phyloP scores from a whole-genome alignment of 192 early-diverging fungal genomes.

The Umbelopsis vinacea region DNA sequence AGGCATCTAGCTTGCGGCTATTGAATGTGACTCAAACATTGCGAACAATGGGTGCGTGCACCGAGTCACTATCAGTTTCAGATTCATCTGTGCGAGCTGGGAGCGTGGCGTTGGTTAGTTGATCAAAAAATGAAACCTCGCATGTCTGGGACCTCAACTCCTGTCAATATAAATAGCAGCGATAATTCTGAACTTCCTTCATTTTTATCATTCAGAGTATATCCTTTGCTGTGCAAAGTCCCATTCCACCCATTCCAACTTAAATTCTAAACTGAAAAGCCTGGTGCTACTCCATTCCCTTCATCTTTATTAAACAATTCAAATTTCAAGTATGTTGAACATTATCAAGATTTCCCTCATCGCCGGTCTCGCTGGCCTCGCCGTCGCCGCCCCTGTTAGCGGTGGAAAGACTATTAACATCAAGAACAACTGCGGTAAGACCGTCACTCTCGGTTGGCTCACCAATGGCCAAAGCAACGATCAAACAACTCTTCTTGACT shows the following conservation, averaged over 20 bases:
- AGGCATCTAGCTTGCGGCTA: not conserved
- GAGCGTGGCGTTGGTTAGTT: not conserved
- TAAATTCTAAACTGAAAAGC: conserved; percentile 1
- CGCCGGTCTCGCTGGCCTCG: not conserved
- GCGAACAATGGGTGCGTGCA: not conserved
- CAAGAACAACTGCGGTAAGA: conserved; percentile 25
- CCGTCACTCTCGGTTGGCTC: conserved; percentile 11
- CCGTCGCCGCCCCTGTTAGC: not conserved
- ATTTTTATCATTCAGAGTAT: not conserved
- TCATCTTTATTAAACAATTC: not conserved
- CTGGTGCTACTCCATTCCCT: not conserved
- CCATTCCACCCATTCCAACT: conserved; percentile 6
- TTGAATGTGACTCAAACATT: conserved; percentile 7
- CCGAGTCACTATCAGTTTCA: conserved; percentile 16
- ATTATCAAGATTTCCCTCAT: conserved; percentile 8
- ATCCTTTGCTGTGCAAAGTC: not conserved
- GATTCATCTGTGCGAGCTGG: not conserved
- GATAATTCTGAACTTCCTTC: not conserved
- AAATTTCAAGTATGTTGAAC: conserved; percentile 14
- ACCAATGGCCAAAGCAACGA: conserved; percentile 29
- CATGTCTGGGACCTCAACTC: not conserved
- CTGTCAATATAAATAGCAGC: not conserved
- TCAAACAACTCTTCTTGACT: not conserved
- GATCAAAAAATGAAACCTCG: not conserved
- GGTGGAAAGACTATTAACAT: conserved; percentile 14